Evolutionary conservation across 495 filamentous ascomycete genomes (phyloP).

Genomic region (Aspergillus ostianus): DNA sequence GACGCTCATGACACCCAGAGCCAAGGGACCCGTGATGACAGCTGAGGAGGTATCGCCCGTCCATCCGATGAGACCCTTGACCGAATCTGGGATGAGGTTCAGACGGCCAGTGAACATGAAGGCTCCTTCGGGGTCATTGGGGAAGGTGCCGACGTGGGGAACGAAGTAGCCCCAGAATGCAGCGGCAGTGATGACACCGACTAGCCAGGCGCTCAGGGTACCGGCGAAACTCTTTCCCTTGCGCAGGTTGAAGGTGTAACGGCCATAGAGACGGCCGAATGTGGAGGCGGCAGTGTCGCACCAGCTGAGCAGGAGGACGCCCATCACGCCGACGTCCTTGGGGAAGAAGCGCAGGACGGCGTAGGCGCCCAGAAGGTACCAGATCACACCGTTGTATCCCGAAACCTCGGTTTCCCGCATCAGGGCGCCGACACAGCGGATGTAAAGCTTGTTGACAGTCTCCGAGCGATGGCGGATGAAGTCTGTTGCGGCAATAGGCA

Average conservation of each 20-base stretch:
- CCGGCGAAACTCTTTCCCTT: constrained; percentile 90
- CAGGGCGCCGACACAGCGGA: constrained; percentile 75
- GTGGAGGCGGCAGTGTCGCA: constrained; percentile 97
- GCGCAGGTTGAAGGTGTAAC: constrained; percentile 81
- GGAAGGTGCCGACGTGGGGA: constrained; percentile 63
- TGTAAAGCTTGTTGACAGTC: constrained; percentile 83
- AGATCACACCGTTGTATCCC: constrained; percentile 95
- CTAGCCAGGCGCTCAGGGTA: constrained; percentile 74
- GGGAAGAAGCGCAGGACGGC: constrained; percentile 81
- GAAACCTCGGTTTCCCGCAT: constrained; percentile 96
- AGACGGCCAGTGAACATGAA: constrained; percentile 83
- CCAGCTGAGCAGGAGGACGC: constrained; percentile 88
- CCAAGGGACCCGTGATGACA: constrained; percentile 62
- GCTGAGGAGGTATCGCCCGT: constrained; percentile 37
- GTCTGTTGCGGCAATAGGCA: constrained; percentile 87
- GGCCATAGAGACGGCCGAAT: constrained; percentile 81
- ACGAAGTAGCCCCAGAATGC: constrained; percentile 87
- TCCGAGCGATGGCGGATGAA: constrained; percentile 76
- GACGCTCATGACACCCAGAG: constrained; percentile 80
- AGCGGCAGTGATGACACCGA: constrained; percentile 76
- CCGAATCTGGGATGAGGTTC: constrained; percentile 55
- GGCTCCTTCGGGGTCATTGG: constrained; percentile 60
- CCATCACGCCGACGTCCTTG: constrained; percentile 91
- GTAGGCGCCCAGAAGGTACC: constrained; percentile 90
- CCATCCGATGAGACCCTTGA: constrained; percentile 49